Percentiles rank a stretch among this genome's conserved stretches.
Evolutionary conservation across 257 asterid genomes (phyloP).

Genomic region (Solanum dulcamara): DNA sequence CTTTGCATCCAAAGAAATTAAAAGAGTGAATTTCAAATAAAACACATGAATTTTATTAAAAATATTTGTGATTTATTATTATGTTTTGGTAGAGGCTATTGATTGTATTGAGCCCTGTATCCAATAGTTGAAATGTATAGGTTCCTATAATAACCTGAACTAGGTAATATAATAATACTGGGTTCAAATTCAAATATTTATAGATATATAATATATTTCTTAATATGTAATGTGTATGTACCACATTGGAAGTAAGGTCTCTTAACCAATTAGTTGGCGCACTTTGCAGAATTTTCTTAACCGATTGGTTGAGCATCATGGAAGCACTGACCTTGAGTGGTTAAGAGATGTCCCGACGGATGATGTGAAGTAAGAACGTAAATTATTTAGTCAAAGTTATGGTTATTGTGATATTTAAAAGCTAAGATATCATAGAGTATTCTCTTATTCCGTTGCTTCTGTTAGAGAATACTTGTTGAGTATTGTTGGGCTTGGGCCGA

Average conservation of each 20-base stretch:
- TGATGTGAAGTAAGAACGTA: slow-evolving; percentile 28
- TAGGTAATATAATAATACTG: neutral
- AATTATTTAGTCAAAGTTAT: neutral
- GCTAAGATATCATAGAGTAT: neutral
- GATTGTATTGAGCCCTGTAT: neutral
- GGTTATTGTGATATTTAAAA: neutral
- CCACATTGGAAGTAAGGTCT: neutral
- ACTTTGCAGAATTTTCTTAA: slow-evolving; percentile 34
- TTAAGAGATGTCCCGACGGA: slow-evolving; percentile 42
- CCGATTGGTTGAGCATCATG: slow-evolving; percentile 34
- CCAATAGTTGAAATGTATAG: neutral
- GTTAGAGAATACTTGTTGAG: slow-evolving; percentile 50
- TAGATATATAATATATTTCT: neutral
- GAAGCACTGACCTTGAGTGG: slow-evolving; percentile 58
- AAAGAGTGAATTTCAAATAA: neutral
- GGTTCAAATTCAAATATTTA: neutral
- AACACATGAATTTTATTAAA: neutral
- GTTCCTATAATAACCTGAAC: neutral
- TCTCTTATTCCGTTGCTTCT: neutral
- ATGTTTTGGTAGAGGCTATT: neutral
- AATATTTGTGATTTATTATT: neutral
- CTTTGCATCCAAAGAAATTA: neutral
- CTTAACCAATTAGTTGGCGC: neutral
- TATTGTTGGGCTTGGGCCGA: slow-evolving; percentile 46
- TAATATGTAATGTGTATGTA: neutral